Evolutionary conservation across 2,329 filamentous ascomycete species (phyloP), one percentile per base, ranked within the genome.

Genomic region (Cordyceps militaris): DNA sequence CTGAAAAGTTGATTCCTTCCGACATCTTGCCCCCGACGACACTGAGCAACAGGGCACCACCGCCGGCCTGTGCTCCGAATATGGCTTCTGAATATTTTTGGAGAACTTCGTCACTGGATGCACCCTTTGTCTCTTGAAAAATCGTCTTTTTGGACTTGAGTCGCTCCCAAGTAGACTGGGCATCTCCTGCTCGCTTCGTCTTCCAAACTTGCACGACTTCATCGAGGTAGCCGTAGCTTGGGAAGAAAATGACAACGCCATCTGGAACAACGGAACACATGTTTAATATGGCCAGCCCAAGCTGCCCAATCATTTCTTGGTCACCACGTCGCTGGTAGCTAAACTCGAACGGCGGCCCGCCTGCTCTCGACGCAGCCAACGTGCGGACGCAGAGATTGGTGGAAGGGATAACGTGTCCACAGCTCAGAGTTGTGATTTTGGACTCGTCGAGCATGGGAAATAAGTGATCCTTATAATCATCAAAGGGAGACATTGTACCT

Each of bases 1-100:
- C 92, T 0, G 90, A 93, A 74, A 99, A 99, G 73, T 99, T 99
- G 75, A 99, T 99, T 63, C 94, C 94, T 73, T 99, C 94, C 59
- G 90, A 96, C 74, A 99, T 87, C 64, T 93, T 96, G 14, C 94
- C 94, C 56, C 93, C 93, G 3, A 99, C 87, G 3, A 99, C 92
- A 56, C 91, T 92, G 26, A 99, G 81, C 0, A 99, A 80, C 0
- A 97, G 74, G 0, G 89, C 93, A 9, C 54, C 55, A 0, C 92
- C 92, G 5, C 13, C 7, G 5, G 47, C 61, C 65, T 42, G 56
- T 61, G 4, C 44, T 70, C 77, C 74, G 1, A 82, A 66, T 38
- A 97, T 86, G 3, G 87, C 84, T 24, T 80, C 72, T 8, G 83
- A 84, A 70, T 97, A 99, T 16, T 84, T 79, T 36, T 81, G 75